phyloP scores from a whole-genome alignment of 1,284 basidiomycete genomes.

The Flammula alnicola region DNA sequence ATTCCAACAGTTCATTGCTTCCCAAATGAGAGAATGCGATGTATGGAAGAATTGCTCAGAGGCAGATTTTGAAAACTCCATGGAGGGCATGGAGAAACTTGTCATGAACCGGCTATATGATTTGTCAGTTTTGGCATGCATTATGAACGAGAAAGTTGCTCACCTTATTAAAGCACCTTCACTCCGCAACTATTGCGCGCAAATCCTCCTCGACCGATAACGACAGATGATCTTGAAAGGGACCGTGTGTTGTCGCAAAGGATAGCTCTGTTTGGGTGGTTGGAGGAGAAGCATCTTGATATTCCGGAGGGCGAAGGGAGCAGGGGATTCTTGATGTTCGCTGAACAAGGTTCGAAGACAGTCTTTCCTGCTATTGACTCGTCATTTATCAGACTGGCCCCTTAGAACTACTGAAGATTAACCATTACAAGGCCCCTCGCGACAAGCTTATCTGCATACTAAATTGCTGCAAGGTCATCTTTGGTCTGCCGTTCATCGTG shows the following conservation, averaged over 20 bases:
- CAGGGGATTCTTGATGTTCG: slow-evolving; percentile 92
- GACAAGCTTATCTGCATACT: slow-evolving; percentile 98
- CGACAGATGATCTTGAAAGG: slow-evolving; percentile 94
- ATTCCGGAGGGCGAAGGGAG: slow-evolving; percentile 70
- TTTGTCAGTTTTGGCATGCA: slow-evolving; percentile 59
- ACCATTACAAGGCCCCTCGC: slow-evolving; percentile 97
- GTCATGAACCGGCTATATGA: slow-evolving; percentile 99
- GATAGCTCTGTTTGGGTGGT: slow-evolving; percentile 92
- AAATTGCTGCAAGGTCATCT: slow-evolving; percentile 99
- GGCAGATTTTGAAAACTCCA: slow-evolving; percentile 92
- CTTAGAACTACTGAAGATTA: slow-evolving; percentile 91
- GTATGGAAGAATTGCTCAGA: slow-evolving; percentile 80
- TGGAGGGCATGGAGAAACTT: slow-evolving; percentile 99
- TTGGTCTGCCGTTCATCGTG: slow-evolving; percentile 64
- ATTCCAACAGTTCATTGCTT: slow-evolving; percentile 86
- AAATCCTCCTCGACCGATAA: slow-evolving; percentile 78
- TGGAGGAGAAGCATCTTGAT: slow-evolving; percentile 89
- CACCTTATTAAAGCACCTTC: slow-evolving; percentile 69
- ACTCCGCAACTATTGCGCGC: slow-evolving; percentile 76
- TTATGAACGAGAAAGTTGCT: slow-evolving; percentile 7
- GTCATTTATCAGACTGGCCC: slow-evolving; percentile 1
- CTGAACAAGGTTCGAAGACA: slow-evolving; percentile 76
- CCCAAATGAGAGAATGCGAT: slow-evolving; percentile 86
- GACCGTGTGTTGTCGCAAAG: slow-evolving; percentile 91
- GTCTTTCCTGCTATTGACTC: neutral